These are phyloP conservation scores for Thymus quinquecostatus DNA, from an alignment of 257 asterid genomes.

Conservation along the genomic window DNA sequence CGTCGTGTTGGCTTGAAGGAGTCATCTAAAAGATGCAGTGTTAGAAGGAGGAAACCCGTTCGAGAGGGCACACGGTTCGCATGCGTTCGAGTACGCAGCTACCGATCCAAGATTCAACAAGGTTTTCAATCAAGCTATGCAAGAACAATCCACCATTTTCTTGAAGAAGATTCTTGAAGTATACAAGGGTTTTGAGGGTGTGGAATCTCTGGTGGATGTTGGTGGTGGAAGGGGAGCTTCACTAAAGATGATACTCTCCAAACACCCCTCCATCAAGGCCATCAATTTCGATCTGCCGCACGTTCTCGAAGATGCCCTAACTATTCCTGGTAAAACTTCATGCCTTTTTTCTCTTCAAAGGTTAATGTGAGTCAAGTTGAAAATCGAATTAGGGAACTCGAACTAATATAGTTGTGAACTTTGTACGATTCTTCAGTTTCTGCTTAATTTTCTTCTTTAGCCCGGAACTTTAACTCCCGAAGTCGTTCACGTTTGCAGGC, in stretches of 20 bases:
- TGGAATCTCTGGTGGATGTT: constrained; percentile 56
- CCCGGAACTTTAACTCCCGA: too few species aligned
- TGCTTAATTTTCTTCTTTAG: too few species aligned
- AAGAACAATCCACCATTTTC: constrained; percentile 44
- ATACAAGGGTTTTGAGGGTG: constrained; percentile 19
- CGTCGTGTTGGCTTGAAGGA: constrained; percentile 35
- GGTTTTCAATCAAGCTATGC: constrained; percentile 62
- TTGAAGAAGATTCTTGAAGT: constrained; percentile 53
- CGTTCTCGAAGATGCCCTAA: constrained; percentile 56
- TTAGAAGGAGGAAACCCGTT: constrained; percentile 70
- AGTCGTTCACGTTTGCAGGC: too few species aligned
- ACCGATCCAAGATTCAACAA: constrained; percentile 2
- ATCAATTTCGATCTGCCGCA: constrained; percentile 72
- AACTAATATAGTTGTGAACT: constrained; percentile 25
- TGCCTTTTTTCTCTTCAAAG: too few species aligned
- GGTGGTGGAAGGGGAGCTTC: constrained; percentile 78
- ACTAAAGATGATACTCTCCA: constrained; percentile 44
- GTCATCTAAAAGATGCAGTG: constrained; percentile 68
- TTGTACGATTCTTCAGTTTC: too few species aligned
- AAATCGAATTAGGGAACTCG: too few species aligned
- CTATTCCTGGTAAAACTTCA: constrained; percentile 20
- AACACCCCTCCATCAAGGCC: constrained; percentile 46
- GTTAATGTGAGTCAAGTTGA: too few species aligned
- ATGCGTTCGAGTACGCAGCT: constrained; percentile 53
- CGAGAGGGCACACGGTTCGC: constrained; percentile 38